Conservation (phyloP, 768 basidiomycete genomes). For the Lentinula lateritia region DNA sequence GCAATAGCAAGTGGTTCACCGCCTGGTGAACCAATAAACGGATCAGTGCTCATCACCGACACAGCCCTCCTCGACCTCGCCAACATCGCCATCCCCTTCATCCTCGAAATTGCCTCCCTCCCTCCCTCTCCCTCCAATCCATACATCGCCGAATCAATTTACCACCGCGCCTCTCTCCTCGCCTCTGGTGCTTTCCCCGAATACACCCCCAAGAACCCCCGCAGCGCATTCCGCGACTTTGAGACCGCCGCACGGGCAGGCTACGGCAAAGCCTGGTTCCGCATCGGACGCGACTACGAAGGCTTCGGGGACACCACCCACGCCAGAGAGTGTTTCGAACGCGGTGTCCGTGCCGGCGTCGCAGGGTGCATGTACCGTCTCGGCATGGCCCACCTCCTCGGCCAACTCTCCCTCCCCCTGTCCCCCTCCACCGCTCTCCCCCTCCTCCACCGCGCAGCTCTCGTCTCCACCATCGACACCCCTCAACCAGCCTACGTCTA, state of each 20-base stretch:
- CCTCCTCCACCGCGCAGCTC: slow-evolving; percentile 74
- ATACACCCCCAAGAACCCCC: slow-evolving; percentile 58
- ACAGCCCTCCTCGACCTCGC: slow-evolving; percentile 54
- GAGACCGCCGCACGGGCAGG: slow-evolving; percentile 79
- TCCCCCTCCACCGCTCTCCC: slow-evolving; percentile 57
- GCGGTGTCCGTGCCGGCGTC: slow-evolving; percentile 69
- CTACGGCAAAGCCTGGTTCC: slow-evolving; percentile 82
- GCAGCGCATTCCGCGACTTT: slow-evolving; percentile 84
- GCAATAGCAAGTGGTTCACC: slow-evolving; percentile 20
- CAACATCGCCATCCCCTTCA: slow-evolving; percentile 57
- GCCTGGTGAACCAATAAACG: slow-evolving; percentile 40
- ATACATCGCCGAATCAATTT: slow-evolving; percentile 67
- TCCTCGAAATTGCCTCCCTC: slow-evolving; percentile 44
- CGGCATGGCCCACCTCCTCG: slow-evolving; percentile 89
- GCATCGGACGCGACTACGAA: slow-evolving; percentile 89
- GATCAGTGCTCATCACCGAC: slow-evolving; percentile 53
- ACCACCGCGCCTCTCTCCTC: slow-evolving; percentile 69
- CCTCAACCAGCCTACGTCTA: slow-evolving; percentile 89
- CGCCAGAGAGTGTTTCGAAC: slow-evolving; percentile 83
- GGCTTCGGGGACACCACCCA: slow-evolving; percentile 68
- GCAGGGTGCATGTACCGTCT: slow-evolving; percentile 84
- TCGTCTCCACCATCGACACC: slow-evolving; percentile 62
- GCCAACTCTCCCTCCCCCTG: slow-evolving; percentile 67
- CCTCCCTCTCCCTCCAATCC: slow-evolving; percentile 23
- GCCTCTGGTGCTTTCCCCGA: slow-evolving; percentile 69